Evolutionary conservation across 164 flowering plant species (phyloP), one percentile per base, ranked within the genome.

Genomic region (Dillenia suffruticosa): DNA sequence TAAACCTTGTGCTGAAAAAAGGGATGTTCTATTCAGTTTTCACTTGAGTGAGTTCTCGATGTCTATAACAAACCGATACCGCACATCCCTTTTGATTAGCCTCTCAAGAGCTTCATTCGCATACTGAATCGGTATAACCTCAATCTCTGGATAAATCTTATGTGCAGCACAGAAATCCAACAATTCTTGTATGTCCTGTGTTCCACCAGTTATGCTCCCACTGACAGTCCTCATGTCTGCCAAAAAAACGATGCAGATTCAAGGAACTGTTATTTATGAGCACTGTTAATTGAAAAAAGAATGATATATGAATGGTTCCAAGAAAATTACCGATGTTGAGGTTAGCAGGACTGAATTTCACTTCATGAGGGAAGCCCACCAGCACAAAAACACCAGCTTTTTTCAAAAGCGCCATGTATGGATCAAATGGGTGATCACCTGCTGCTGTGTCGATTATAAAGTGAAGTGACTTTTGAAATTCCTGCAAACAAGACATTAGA

Each of bases 31-130:
- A 32, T 32, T 32, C 40, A 32, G 40, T 32, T 6, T 26, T 86
- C 76, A 87, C 74, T 84, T 84, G 62, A 91, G 63, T 40, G 92
- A 84, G 70, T 73, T 83, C 63, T 78, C 85, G 13, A 92, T 68
- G 66, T 92, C 95, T 48, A 92, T 89, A 66, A 89, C 98, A 68
- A 92, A 92, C 3, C 96, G 82, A 57, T 88, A 92, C 76, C 84
- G 84, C 54, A 90, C 88, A 66, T 90, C 98, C 68, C 63, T 85
- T 62, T 90, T 86, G 24, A 82, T 68, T 12, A 90, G 46, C 82
- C 96, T 86, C 63, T 90, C 87, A 8, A 85, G 82, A 48, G 96
- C 98, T 79, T 90, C 95, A 70, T 90, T 92, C 32, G 78, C 75
- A 56, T 92, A 75, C 48, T 92, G 76, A 63, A 92, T 88, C 0